Evolutionary conservation across 257 asterid genomes (phyloP), one percentile per base, ranked within the genome.

Genomic region (Nicotiana benthamiana): DNA sequence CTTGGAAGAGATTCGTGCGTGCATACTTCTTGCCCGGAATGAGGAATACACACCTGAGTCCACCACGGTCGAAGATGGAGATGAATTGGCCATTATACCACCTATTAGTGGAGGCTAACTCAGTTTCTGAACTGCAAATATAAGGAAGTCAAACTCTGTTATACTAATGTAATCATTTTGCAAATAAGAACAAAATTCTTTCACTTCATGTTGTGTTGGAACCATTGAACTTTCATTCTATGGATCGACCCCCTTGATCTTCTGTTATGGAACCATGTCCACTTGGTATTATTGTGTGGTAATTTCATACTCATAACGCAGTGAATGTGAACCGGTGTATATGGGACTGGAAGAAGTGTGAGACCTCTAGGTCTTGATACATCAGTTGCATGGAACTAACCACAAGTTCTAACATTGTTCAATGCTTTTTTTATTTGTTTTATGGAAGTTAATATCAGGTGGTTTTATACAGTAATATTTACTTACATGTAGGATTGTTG

Each of bases 81-180:
- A 95, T 84, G 97, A 91, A 84, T 84, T 95, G 84, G 99, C 98
- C 27, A 93, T 95, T 82, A 95, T 95, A 83, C 98, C 98, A 82
- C 99, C 98, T 75, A 95, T 92, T 81, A 95, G 98, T 80, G 98
- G 98, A 62, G 98, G 99, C 4, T 93, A 95, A 22, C 20, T 43
- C 77, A 43, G 36, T 22, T 43, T 46, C 22, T 70, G 59, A 22
- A 70, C 77, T 22, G 22, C 59, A 70, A 43, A 43, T 68, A 43
- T 12, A 9, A 4, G 36, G 77, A 43, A 70, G 54, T 20, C 1
- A 28, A 70, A 70, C 59, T 70, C 22, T 46, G 57, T 22, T 70
- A 28, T 22, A 70, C 77, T 70, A 12, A 43, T 43, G 77, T 70
- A 22, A 70, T 22, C 77, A 70, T 40, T 20, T 70, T 43, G 22